phyloP scores from a whole-genome alignment of 306 rosid species.

The Cicer bijugum region DNA sequence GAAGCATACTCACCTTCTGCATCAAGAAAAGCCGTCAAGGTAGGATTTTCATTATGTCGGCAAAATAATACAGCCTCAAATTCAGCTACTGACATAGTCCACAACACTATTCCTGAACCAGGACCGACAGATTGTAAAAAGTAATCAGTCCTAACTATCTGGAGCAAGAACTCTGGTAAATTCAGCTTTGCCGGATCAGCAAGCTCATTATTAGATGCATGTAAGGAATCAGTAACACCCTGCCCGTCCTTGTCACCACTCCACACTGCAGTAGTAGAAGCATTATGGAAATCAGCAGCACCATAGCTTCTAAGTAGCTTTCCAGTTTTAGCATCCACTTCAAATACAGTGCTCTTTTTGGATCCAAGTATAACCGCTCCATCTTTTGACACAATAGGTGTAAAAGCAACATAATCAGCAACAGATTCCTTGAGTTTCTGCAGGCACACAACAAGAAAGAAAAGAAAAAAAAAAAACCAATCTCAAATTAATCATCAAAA shows the following conservation, averaged over 20 bases:
- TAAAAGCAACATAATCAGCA: slow-evolving; percentile 62
- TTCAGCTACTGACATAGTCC: slow-evolving; percentile 75
- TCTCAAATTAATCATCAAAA: neutral
- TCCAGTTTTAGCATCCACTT: slow-evolving; percentile 70
- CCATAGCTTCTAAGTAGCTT: slow-evolving; percentile 50
- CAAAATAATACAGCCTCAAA: slow-evolving; percentile 68
- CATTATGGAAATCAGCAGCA: slow-evolving; percentile 45
- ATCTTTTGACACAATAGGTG: slow-evolving; percentile 66
- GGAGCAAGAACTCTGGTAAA: slow-evolving; percentile 50
- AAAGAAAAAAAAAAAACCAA: too few relatives aligned
- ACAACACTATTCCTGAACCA: slow-evolving; percentile 55
- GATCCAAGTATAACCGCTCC: slow-evolving; percentile 82
- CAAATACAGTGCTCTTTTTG: slow-evolving; percentile 64
- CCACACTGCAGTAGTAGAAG: slow-evolving; percentile 38
- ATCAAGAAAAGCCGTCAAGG: slow-evolving; percentile 34
- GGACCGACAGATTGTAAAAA: slow-evolving; percentile 55
- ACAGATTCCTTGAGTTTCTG: slow-evolving; percentile 64
- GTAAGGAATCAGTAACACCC: slow-evolving; percentile 23
- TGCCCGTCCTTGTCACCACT: slow-evolving; percentile 38
- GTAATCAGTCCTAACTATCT: slow-evolving; percentile 76
- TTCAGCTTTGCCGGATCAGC: slow-evolving; percentile 42
- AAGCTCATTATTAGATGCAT: slow-evolving; percentile 47
- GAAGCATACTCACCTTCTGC: slow-evolving; percentile 47
- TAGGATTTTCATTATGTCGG: slow-evolving; percentile 39
- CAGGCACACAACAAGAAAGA: slow-evolving; percentile 41